phyloP scores from a whole-genome alignment of 257 asterid species.

The Jasminum sambac region DNA sequence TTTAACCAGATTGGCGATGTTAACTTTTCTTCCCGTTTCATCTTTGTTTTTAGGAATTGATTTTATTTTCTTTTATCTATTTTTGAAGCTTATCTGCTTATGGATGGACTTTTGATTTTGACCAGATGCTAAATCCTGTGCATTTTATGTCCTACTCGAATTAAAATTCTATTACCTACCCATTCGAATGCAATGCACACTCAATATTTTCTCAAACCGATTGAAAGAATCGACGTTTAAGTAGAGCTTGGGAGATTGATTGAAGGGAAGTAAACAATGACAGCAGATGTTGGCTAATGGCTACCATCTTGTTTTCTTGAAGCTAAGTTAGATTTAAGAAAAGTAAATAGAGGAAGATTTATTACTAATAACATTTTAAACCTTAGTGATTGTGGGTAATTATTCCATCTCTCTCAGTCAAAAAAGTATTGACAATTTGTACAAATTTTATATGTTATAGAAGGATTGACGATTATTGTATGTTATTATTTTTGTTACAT shows the following conservation, averaged over 20 bases:
- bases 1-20: neutral
- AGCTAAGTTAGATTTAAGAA: neutral
- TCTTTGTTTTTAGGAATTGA: neutral
- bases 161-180: neutral
- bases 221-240: too few relatives aligned
- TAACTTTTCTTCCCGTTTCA: neutral
- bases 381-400: neutral
- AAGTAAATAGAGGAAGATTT: neutral
- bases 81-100: neutral
- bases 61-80: neutral
- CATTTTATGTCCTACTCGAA: neutral
- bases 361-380: neutral
- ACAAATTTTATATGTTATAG: constrained; percentile 3
- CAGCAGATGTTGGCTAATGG: neutral
- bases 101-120: neutral
- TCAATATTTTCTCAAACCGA: neutral
- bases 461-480: neutral
- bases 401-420: neutral
- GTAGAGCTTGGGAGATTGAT: too few relatives aligned
- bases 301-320: neutral
- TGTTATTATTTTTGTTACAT: neutral
- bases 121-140: neutral
- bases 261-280: neutral
- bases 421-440: neutral
- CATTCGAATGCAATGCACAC: neutral